Conservation (phyloP, 768 basidiomycete genomes). For the Leccinum sublutescens region DNA sequence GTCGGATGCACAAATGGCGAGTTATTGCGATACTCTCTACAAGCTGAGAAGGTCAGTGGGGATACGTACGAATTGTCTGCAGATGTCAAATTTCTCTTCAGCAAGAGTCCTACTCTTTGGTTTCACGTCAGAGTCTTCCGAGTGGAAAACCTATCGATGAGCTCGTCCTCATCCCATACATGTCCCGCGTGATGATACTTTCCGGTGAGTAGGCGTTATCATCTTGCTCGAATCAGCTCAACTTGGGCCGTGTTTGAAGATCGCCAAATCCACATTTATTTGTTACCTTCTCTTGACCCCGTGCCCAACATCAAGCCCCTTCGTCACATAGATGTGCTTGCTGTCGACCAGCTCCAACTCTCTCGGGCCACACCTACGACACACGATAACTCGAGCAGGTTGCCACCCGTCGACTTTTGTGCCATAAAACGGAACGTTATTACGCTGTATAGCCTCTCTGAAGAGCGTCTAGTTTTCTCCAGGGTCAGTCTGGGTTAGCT, state of each 20-base stretch:
- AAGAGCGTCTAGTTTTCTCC: conserved; percentile 59
- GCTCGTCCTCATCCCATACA: conserved; percentile 74
- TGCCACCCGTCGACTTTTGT: conserved; percentile 66
- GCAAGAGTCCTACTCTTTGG: conserved; percentile 61
- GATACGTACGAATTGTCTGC: background rate
- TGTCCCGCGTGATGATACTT: conserved; percentile 71
- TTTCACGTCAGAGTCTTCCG: conserved; percentile 69
- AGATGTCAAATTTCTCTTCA: conserved; percentile 20
- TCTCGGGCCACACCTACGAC: conserved; percentile 44
- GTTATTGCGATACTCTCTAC: conserved; percentile 74
- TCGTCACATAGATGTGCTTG: conserved; percentile 74
- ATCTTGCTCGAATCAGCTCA: conserved; percentile 2
- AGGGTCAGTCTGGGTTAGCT: conserved; percentile 43
- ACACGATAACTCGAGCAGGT: conserved; percentile 36
- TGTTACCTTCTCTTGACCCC: conserved; percentile 76
- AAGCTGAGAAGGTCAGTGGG: conserved; percentile 50
- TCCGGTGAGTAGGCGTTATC: conserved; percentile 52
- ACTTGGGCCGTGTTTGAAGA: conserved; percentile 33
- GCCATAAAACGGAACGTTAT: conserved; percentile 68
- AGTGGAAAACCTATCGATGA: conserved; percentile 73
- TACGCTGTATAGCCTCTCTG: conserved; percentile 56
- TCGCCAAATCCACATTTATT: conserved; percentile 72
- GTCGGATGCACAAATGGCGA: conserved; percentile 85
- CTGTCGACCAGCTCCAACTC: conserved; percentile 78
- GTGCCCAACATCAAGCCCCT: conserved; percentile 70